These are phyloP conservation scores for Phoenix dactylifera DNA, from an alignment of 176 grass and related monocot species.

Conservation along the genomic window DNA sequence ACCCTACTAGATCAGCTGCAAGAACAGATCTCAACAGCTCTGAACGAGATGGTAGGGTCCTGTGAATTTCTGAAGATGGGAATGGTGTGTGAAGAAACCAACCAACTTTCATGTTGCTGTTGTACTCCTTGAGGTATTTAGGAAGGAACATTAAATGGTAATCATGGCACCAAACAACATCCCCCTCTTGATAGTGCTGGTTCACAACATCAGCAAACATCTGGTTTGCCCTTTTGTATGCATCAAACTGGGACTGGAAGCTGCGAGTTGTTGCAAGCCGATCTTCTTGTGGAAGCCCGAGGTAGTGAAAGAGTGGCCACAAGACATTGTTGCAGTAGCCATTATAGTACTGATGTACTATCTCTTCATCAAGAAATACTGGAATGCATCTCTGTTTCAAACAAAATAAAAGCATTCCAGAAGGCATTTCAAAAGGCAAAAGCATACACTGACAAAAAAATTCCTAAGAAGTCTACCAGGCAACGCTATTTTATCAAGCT, in stretches of 20 bases:
- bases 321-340: conserved; percentile 99
- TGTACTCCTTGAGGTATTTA: conserved; percentile 86
- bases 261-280: conserved; percentile 88
- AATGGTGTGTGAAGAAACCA: conserved; percentile 99
- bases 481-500: no score
- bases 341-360: conserved; percentile 98
- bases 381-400: conserved; percentile 88
- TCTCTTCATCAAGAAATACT: conserved; percentile 97
- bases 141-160: conserved; percentile 99
- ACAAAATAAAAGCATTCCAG: background rate
- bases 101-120: conserved; percentile 97
- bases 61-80: conserved; percentile 93
- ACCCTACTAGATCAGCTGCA: conserved; percentile 97
- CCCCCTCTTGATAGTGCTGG: conserved; percentile 93
- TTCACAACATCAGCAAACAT: conserved; percentile 98
- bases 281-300: conserved; percentile 95
- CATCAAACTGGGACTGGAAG: conserved; percentile 90
- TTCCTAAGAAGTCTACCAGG: no score
- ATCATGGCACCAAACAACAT: conserved; percentile 99
- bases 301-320: conserved; percentile 98
- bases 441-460: no score
- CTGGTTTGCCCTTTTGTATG: conserved; percentile 94
- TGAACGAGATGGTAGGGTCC: conserved; percentile 79
- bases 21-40: conserved; percentile 91
- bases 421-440: no score